Percentiles rank a stretch among this genome's conserved stretches.
Evolutionary conservation across 345 rosid species (phyloP).

Genomic region (Raphanus raphanistrum): DNA sequence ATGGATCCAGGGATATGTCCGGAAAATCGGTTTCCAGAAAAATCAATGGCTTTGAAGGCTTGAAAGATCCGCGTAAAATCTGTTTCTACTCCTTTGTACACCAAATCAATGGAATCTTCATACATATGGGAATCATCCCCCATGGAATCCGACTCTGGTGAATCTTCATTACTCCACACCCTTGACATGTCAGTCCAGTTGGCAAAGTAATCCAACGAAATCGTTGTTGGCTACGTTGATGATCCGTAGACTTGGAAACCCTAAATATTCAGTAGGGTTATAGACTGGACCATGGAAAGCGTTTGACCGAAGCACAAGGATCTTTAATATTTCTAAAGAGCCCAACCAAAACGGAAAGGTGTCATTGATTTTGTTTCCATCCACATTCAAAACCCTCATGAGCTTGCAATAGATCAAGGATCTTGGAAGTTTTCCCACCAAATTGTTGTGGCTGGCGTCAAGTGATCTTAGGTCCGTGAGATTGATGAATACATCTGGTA

Average conservation of each 20-base stretch:
- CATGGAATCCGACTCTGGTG: background rate
- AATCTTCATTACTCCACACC: background rate
- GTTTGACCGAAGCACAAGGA: slow-evolving; percentile 47
- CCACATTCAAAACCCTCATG: slow-evolving; percentile 44
- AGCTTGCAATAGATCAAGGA: slow-evolving; percentile 3
- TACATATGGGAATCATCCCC: background rate
- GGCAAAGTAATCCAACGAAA: background rate
- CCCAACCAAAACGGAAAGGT: slow-evolving; percentile 9
- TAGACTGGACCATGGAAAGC: slow-evolving; percentile 31
- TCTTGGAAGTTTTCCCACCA: slow-evolving; percentile 36
- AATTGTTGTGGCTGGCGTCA: slow-evolving; percentile 14
- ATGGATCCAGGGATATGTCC: background rate
- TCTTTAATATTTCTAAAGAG: background rate
- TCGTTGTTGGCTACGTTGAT: background rate
- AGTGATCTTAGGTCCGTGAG: background rate
- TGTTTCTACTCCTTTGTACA: background rate
- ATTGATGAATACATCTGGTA: background rate
- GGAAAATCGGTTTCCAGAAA: background rate
- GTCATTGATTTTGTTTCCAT: slow-evolving; percentile 40
- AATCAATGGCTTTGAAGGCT: background rate
- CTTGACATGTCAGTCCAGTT: background rate
- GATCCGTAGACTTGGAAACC: background rate
- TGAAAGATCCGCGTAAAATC: background rate
- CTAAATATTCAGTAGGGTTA: background rate
- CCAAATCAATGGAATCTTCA: background rate